A percentile compares a stretch with the other conserved stretches of the same genome.
Evolutionary conservation across 345 rosid genomes (phyloP).

Genomic region (Brassica cretica): DNA sequence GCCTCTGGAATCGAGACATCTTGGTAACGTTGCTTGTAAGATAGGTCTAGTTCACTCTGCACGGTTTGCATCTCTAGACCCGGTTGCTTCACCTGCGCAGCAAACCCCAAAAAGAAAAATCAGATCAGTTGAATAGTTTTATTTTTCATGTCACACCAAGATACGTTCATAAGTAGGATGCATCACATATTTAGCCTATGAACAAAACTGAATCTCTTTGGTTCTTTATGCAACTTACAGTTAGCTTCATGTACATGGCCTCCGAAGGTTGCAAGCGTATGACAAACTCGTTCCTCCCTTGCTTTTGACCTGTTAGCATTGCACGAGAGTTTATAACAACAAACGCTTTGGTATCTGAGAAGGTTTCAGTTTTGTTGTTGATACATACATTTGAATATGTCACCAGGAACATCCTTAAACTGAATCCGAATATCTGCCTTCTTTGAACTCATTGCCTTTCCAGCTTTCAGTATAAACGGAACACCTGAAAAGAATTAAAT

Average conservation of each 20-base stretch:
- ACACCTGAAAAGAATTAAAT: constrained; percentile 60
- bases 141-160: background rate
- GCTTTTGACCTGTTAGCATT: constrained; percentile 64
- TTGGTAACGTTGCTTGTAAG: constrained; percentile 91
- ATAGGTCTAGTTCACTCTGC: constrained; percentile 96
- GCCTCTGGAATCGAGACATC: constrained; percentile 87
- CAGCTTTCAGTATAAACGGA: constrained; percentile 94
- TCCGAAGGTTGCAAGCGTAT: constrained; percentile 97
- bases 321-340: constrained; percentile 6
- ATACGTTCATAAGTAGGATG: background rate
- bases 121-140: background rate
- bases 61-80: constrained; percentile 92
- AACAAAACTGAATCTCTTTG: constrained; percentile 1
- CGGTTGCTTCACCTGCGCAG: constrained; percentile 89
- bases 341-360: background rate
- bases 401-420: constrained; percentile 99
- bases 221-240: constrained; percentile 49
- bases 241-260: constrained; percentile 98
- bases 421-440: constrained; percentile 99
- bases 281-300: constrained; percentile 97
- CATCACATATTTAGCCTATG: background rate
- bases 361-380: background rate
- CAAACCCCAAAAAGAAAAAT: constrained; percentile 16
- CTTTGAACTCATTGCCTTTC: constrained; percentile 93
- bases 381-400: constrained; percentile 79